Evolutionary conservation across 495 filamentous ascomycete species (phyloP).

Genomic region (Aspergillus sclerotioniger): DNA sequence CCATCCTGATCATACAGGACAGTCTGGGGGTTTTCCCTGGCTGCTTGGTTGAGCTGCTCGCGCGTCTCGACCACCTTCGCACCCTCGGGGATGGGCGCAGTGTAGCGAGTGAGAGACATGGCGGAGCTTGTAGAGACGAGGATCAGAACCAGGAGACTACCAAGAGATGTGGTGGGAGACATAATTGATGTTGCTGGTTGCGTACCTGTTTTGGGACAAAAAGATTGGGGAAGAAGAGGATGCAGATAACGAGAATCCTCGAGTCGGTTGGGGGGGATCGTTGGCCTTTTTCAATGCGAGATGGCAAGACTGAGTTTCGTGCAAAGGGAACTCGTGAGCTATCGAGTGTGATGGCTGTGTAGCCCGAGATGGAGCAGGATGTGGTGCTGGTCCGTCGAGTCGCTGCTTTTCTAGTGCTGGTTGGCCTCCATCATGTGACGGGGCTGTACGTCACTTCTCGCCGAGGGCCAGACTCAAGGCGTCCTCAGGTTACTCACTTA

Average conservation of each 20-base stretch:
- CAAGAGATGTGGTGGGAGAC: neutral
- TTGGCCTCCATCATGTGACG: slow-evolving; percentile 2
- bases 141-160: neutral
- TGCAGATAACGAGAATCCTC: neutral
- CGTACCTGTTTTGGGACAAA: neutral
- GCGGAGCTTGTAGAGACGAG: slow-evolving; percentile 3
- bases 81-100: neutral
- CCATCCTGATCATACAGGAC: slow-evolving; percentile 6
- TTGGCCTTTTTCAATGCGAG: neutral
- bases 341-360: neutral
- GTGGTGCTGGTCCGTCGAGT: too few relatives aligned
- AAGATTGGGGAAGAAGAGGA: neutral
- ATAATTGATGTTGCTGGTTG: neutral
- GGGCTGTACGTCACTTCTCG: neutral
- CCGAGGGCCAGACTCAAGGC: neutral
- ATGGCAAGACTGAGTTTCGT: neutral
- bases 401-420: neutral
- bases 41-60: slow-evolving; percentile 5
- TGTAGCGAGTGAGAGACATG: slow-evolving; percentile 4
- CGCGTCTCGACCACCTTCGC: slow-evolving; percentile 2
- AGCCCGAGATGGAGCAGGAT: neutral
- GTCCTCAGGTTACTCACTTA: neutral
- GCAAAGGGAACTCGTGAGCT: neutral
- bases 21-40: neutral
- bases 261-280: neutral